Percentiles rank a stretch among this genome's conserved stretches.
phyloP scores from a whole-genome alignment of 2,329 filamentous ascomycete genomes.

The Talaromyces sp. region DNA sequence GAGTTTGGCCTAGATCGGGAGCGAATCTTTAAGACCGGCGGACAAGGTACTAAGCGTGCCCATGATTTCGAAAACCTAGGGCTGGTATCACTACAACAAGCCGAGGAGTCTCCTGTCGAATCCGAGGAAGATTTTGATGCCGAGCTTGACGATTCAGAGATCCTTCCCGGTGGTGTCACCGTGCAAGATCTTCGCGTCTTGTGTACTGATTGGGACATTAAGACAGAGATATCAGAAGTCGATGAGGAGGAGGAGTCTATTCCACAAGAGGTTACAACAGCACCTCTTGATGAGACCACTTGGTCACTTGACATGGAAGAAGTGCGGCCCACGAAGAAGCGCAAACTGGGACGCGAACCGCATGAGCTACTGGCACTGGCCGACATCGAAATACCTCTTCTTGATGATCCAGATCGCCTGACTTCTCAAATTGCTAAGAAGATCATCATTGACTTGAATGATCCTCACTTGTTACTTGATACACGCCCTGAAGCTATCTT shows the following conservation, averaged over 20 bases:
- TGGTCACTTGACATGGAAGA: conserved; percentile 41
- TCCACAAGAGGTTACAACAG: conserved; percentile 22
- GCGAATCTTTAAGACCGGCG: conserved; percentile 72
- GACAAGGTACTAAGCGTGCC: conserved; percentile 50
- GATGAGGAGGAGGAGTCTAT: conserved; percentile 26
- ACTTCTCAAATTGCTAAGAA: conserved; percentile 70
- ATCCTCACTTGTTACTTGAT: conserved; percentile 80
- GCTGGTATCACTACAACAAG: conserved; percentile 39
- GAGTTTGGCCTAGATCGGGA: conserved; percentile 84
- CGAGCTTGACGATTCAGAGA: conserved; percentile 56
- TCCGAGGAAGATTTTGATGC: conserved; percentile 48
- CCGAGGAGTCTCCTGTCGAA: conserved; percentile 45
- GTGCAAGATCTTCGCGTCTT: conserved; percentile 78
- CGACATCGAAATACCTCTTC: conserved; percentile 61
- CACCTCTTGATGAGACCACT: conserved; percentile 54
- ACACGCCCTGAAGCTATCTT: conserved; percentile 59
- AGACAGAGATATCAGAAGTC: conserved; percentile 49
- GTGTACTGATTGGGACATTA: conserved; percentile 77
- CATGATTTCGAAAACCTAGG: conserved; percentile 53
- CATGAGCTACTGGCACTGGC: conserved; percentile 48
- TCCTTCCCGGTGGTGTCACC: conserved; percentile 63
- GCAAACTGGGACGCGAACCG: conserved; percentile 48
- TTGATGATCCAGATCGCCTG: conserved; percentile 73
- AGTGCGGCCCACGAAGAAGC: conserved; percentile 59
- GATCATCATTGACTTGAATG: conserved; percentile 79